Evolutionary conservation across 441 rosid genomes (phyloP), one percentile per base, ranked within the genome.

Genomic region (Populus hybrid): DNA sequence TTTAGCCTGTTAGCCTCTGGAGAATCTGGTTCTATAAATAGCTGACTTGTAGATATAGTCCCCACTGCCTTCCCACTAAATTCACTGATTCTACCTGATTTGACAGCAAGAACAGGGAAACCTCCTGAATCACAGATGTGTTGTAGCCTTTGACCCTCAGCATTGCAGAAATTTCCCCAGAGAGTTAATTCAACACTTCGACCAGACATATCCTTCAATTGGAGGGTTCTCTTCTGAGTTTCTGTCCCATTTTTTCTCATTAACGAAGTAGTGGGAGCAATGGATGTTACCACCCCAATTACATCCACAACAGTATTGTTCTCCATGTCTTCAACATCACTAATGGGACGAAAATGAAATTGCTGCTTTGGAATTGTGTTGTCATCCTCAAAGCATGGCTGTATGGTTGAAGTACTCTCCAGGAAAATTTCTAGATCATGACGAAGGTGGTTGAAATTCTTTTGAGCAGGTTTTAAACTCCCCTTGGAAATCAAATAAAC

Each of bases 21-120:
- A 75, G 91, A 76, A 77, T 92, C 95, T 65, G 97, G 98, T 65
- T 95, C 90, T 76, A 93, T 84, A 75, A 89, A 81, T 59, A 95
- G 79, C 81, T 91, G 96, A 84, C 91, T 92, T 53, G 92, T 80
- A 75, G 89, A 86, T 79, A 95, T 88, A 28, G 98, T 90, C 40
- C 99, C 94, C 69, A 95, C 81, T 57, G 91, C 82, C 86, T 92
- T 95, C 79, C 98, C 98, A 67, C 87, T 92, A 83, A 95, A 95
- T 53, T 91, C 98, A 83, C 73, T 86, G 63, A 95, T 87, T 83
- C 91, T 88, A 26, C 89, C 91, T 1, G 96, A 77, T 87, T 95
- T 95, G 74, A 95, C 86, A 74, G 91, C 98, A 38, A 95, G 89
- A 75, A 95, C 84, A 1, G 99, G 98, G 80, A 77, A 90, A 46